Evolutionary conservation across 352 stramenopile genomes (phyloP), one percentile per base, ranked within the genome.

Genomic region (Phytophthora multivora): DNA sequence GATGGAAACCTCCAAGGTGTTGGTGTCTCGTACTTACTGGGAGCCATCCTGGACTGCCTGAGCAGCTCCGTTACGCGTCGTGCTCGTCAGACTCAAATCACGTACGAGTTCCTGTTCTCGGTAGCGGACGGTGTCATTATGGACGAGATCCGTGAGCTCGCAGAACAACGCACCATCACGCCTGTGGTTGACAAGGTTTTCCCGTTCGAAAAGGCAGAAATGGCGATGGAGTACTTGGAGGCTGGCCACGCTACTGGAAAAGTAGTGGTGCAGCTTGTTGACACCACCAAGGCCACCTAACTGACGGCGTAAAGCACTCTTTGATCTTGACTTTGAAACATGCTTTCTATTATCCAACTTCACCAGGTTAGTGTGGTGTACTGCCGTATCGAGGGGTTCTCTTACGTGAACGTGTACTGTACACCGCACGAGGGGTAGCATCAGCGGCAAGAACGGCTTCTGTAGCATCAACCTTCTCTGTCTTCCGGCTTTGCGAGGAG

Each of bases 391-490:
- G 80, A 31, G 80, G 61, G 6, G 68, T 79, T 45, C 59, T 66
- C 26, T 72, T 75, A 51, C 78, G 78, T 45, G 79, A 74, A n/a
- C 80, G 80, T 23, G 80, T 71, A 62, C 73, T 87, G 63, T 86
- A 89, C 18, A 92, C 48, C 28, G 80, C 59, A 52, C 79, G 84
- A 25, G 83, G 83, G 35, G 82, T 93, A 45, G 69, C 66, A 52
- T 80, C 71, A 18, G 76, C 69, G 4, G 82, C 74, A 8, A 86
- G 66, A 45, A 95, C 79, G 13, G 79, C 83, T 47, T 91, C 75
- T 0, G 84, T 92, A 15, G 88, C 89, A 59, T 97, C 86, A 21
- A 93, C 74, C 25, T 86, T 74, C 52, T 96, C 89, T 7, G 79
- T 94, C 59, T 93, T 93, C 52, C 79, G 72, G 47, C 73, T 83